Conservation (phyloP, 2,329 filamentous ascomycete species). For the Trichoderma sp. region DNA sequence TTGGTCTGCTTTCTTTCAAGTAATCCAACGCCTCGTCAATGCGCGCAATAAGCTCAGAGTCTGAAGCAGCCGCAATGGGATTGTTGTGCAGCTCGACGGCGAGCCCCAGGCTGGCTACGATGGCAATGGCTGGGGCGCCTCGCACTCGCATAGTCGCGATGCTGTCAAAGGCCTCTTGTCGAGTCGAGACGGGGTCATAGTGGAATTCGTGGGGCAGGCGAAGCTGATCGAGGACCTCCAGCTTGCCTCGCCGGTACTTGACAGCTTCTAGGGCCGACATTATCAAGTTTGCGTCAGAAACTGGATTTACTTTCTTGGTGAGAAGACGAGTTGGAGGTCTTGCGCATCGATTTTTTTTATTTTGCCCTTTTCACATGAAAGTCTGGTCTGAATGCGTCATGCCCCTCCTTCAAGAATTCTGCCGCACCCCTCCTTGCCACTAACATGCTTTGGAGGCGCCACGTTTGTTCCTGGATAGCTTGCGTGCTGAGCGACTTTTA, state of each 20-base stretch:
- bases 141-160: slow-evolving; percentile 80
- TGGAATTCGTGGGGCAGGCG: slow-evolving; percentile 77
- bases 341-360: neutral
- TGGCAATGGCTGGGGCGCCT: slow-evolving; percentile 90
- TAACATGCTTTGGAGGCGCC: slow-evolving; percentile 8
- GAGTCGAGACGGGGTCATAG: slow-evolving; percentile 72
- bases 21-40: slow-evolving; percentile 81
- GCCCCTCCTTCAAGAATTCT: slow-evolving; percentile 39
- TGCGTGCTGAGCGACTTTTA: neutral
- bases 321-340: neutral
- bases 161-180: slow-evolving; percentile 78
- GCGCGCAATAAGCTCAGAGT: slow-evolving; percentile 66
- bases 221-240: slow-evolving; percentile 83
- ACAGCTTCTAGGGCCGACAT: slow-evolving; percentile 75
- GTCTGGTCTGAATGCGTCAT: slow-evolving; percentile 9
- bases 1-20: slow-evolving; percentile 85
- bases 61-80: slow-evolving; percentile 47
- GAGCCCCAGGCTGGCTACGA: slow-evolving; percentile 88
- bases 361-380: slow-evolving; percentile 10
- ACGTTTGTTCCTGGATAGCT: slow-evolving; percentile 9
- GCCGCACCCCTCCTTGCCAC: slow-evolving; percentile 37
- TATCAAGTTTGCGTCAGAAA: neutral
- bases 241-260: slow-evolving; percentile 70
- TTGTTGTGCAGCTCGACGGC: slow-evolving; percentile 78
- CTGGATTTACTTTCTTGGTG: neutral